Conservation (phyloP, 352 stramenopile species). For the Phytophthora cryptogea region DNA sequence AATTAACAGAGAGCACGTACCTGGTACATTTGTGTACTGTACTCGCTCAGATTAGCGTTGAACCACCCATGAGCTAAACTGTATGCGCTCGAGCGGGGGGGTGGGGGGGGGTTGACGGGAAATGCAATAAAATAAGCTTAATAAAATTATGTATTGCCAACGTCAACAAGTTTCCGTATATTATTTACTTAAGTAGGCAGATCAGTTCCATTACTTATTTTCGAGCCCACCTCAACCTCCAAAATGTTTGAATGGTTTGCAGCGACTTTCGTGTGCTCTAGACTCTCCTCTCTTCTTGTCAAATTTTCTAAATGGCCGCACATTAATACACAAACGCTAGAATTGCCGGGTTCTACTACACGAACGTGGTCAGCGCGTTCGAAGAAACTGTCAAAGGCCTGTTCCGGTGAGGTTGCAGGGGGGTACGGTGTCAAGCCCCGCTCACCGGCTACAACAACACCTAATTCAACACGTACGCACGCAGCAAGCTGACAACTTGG, state of each 20-base stretch:
- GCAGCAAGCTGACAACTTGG: conserved; percentile 1
- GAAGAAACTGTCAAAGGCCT: not conserved
- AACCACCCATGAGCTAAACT: no score
- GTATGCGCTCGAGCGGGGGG: no score
- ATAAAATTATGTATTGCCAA: no score
- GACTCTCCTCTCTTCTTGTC: not conserved
- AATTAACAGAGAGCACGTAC: no score
- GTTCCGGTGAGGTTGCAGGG: not conserved
- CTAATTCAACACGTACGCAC: not conserved
- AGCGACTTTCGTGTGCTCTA: not conserved
- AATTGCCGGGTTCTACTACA: not conserved
- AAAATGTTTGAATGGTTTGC: not conserved
- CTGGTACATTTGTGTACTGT: no score
- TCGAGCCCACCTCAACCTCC: not conserved
- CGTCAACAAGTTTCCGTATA: not conserved
- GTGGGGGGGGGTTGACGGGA: no score
- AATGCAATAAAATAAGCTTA: no score
- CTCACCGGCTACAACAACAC: not conserved
- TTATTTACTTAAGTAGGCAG: not conserved
- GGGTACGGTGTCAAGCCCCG: not conserved
- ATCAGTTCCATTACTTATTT: not conserved
- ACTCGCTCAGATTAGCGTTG: no score
- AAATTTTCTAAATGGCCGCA: not conserved
- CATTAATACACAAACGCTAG: not conserved
- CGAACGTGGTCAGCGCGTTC: not conserved